Percentiles rank a stretch among this genome's conserved stretches.
phyloP scores from a whole-genome alignment of 148 eudicot species.

The Chenopodium formosanum region DNA sequence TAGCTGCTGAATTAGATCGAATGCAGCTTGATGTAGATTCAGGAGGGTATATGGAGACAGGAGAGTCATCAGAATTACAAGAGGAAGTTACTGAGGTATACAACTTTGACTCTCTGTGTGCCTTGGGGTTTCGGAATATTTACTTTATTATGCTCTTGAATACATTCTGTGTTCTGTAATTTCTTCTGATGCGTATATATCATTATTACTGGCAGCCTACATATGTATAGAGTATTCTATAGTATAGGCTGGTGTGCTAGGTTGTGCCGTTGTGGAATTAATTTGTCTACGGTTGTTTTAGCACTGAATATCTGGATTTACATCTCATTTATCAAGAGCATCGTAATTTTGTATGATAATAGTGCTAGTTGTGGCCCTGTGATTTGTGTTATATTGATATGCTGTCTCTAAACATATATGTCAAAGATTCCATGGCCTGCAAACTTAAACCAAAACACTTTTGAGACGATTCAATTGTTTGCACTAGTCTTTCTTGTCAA shows the following conservation, averaged over 20 bases:
- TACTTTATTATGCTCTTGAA: neutral
- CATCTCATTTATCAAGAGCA: neutral
- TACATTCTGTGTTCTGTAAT: too few species aligned
- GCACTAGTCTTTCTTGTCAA: neutral
- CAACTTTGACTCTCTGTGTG: neutral
- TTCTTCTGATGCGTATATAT: too few species aligned
- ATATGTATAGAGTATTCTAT: neutral
- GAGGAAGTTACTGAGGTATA: slow-evolving; percentile 32
- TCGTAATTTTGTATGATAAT: too few species aligned
- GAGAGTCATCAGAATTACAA: slow-evolving; percentile 20
- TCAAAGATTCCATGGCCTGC: neutral
- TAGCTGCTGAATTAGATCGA: slow-evolving; percentile 56
- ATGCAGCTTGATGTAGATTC: slow-evolving; percentile 41
- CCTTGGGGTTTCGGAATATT: neutral
- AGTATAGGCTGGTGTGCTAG: neutral
- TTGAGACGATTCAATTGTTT: neutral
- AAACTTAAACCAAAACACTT: neutral
- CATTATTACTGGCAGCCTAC: neutral
- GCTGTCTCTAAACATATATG: neutral
- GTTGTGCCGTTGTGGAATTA: neutral
- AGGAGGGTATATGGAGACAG: slow-evolving; percentile 32
- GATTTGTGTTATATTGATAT: neutral
- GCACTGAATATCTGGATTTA: neutral
- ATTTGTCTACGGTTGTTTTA: neutral
- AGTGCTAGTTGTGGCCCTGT: neutral